Conservation (phyloP, 306 rosid species). For the Vicia faba region DNA sequence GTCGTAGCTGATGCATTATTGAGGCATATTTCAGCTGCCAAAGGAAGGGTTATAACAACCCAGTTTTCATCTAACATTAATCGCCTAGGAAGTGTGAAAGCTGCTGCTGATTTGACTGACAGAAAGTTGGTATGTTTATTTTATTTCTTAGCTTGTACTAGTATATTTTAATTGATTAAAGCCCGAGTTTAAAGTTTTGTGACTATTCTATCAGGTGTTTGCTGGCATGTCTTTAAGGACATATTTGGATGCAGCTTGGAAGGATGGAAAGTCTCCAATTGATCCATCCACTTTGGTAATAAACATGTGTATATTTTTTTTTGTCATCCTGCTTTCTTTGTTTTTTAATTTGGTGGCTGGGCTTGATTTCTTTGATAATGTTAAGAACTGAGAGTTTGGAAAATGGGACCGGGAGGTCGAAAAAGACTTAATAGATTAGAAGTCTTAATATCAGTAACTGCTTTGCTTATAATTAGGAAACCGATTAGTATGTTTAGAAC, state of each 20-base stretch:
- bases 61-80: constrained; percentile 95
- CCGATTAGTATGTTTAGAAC: too few species aligned
- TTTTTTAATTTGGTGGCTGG: constrained; percentile 29
- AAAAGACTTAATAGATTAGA: background rate
- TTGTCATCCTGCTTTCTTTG: constrained; percentile 23
- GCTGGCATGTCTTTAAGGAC: constrained; percentile 97
- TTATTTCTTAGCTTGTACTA: constrained; percentile 28
- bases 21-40: constrained; percentile 82
- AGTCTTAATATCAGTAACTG: too few species aligned
- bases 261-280: constrained; percentile 94
- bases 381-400: constrained; percentile 1
- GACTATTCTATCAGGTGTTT: constrained; percentile 66
- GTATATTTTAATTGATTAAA: constrained; percentile 32
- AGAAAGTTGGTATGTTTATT: constrained; percentile 76
- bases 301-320: background rate
- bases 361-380: constrained; percentile 3
- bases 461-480: too few species aligned
- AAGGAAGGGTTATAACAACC: constrained; percentile 92
- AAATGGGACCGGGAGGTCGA: background rate
- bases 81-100: constrained; percentile 96
- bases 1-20: constrained; percentile 75
- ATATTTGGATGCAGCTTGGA: constrained; percentile 96
- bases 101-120: too few species aligned
- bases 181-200: background rate
- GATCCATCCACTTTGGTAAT: constrained; percentile 93